These are phyloP conservation scores for Pichia kluyveri DNA, from an alignment of 805 yeast species.

Conservation along the genomic window DNA sequence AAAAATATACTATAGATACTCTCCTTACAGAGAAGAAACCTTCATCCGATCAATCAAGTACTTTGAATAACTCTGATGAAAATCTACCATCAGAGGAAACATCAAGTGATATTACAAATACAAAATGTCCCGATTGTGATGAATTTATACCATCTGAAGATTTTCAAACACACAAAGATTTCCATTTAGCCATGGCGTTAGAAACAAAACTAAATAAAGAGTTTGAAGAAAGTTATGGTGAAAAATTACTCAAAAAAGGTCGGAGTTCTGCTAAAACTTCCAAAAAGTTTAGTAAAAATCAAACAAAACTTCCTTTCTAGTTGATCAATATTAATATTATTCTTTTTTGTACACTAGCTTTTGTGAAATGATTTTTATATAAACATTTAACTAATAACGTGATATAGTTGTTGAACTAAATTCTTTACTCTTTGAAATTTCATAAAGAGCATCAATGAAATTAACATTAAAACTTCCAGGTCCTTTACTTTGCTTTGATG, in stretches of 20 bases:
- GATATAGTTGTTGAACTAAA: neutral
- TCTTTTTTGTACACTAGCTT: too few species aligned
- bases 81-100: neutral
- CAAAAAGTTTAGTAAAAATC: neutral
- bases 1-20: neutral
- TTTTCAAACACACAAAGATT: conserved; percentile 20
- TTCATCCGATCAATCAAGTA: too few species aligned
- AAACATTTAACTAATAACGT: too few species aligned
- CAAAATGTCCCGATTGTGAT: conserved; percentile 13
- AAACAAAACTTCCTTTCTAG: conserved; percentile 8
- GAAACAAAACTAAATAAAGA: conserved; percentile 13
- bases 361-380: too few species aligned
- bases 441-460: conserved; percentile 36
- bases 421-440: neutral
- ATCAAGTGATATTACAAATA: neutral
- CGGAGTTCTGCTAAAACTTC: neutral
- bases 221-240: conserved; percentile 1
- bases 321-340: too few species aligned
- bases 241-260: neutral
- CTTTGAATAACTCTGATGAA: neutral
- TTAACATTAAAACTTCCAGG: conserved; percentile 46
- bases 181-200: conserved; percentile 20
- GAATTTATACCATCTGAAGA: conserved; percentile 1
- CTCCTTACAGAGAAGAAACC: neutral
- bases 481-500: conserved; percentile 34